Evolutionary conservation across 2,329 filamentous ascomycete genomes (phyloP).

Genomic region (Diaporthe velutina): DNA sequence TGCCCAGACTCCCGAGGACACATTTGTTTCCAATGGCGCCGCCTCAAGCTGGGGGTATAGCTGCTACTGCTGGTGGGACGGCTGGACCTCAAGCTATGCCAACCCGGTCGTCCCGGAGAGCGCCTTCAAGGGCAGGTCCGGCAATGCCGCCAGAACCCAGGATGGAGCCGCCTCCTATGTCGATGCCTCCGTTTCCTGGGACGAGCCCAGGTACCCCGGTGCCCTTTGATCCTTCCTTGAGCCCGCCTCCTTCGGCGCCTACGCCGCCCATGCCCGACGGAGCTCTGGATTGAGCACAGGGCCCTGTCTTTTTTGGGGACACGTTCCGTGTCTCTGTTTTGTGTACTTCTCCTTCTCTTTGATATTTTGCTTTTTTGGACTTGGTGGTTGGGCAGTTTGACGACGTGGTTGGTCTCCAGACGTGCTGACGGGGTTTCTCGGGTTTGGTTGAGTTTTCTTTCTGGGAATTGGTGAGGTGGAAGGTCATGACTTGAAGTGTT

Average conservation of each 20-base stretch:
- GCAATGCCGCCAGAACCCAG: not conserved
- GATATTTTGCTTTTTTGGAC: not conserved
- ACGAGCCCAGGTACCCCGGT: not conserved
- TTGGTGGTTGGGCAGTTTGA: accelerated
- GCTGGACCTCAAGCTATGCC: not conserved
- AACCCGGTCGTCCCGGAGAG: too few species aligned
- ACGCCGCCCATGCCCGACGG: too few species aligned
- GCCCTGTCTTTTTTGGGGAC: not conserved
- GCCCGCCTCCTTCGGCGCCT: not conserved
- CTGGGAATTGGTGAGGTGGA: not conserved
- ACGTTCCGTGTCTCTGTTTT: too few species aligned
- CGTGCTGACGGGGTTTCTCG: too few species aligned
- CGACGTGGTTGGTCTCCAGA: too few species aligned
- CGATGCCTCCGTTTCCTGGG: not conserved
- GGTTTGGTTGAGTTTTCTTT: not conserved
- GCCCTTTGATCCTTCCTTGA: not conserved
- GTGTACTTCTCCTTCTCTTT: too few species aligned
- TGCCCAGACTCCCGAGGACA: too few species aligned
- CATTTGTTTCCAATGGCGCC: too few species aligned
- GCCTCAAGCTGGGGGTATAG: not conserved
- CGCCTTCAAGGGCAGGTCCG: not conserved
- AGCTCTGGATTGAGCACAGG: not conserved
- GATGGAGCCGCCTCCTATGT: not conserved
- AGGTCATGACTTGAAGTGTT: not conserved
- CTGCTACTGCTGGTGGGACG: not conserved